Evolutionary conservation across 2,329 filamentous ascomycete genomes (phyloP).

Genomic region (Zopfia rhizophila): DNA sequence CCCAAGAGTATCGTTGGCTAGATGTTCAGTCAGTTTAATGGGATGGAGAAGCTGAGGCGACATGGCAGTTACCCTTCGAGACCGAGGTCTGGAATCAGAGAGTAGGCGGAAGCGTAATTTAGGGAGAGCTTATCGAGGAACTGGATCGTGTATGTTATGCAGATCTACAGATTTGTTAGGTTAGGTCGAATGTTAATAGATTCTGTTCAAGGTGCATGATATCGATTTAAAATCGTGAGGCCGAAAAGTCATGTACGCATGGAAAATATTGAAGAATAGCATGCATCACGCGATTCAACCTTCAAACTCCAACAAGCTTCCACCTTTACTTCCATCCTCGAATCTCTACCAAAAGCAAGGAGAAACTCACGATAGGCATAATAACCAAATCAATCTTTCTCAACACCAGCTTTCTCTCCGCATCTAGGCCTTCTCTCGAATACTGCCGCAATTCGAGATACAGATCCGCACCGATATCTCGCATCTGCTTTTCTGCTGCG

Average conservation of each 20-base stretch:
- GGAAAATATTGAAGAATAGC: too few species aligned
- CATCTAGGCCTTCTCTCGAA: constrained; percentile 56
- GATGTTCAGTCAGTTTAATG: too few species aligned
- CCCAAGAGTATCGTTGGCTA: constrained; percentile 53
- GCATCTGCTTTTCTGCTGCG: constrained; percentile 47
- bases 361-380: constrained; percentile 55
- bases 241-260: too few species aligned
- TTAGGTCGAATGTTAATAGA: too few species aligned
- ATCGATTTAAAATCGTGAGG: too few species aligned
- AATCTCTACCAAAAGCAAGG: background rate
- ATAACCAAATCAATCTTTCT: constrained; percentile 59
- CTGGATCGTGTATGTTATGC: constrained; percentile 58
- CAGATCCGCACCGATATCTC: constrained; percentile 58
- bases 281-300: too few species aligned
- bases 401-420: constrained; percentile 54
- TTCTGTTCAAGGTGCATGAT: too few species aligned
- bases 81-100: constrained; percentile 48
- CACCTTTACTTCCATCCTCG: constrained; percentile 6
- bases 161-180: too few species aligned
- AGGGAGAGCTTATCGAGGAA: constrained; percentile 57
- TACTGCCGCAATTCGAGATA: constrained; percentile 58
- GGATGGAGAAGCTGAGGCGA: background rate
- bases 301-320: too few species aligned
- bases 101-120: constrained; percentile 55
- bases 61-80: constrained; percentile 27